Base-by-base conservation (phyloP, 1,284 basidiomycete genomes). In the Leccinum cinnamomeum region DNA sequence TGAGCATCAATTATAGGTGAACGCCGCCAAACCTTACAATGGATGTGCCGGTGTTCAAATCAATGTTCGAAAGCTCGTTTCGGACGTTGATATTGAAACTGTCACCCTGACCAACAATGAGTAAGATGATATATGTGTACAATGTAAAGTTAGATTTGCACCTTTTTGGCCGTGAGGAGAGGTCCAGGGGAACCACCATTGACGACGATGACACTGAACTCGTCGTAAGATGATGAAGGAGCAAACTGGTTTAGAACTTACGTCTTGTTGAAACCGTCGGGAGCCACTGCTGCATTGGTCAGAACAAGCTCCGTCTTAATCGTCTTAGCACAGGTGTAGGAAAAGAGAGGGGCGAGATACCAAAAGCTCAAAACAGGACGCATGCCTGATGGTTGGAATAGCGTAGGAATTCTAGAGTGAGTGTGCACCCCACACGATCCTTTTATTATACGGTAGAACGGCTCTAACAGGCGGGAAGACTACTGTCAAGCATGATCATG, bases 81-180 rank as follows among this genome's bases (percentile, higher is more conserved):
- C 23, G 53, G 39, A 78, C 76, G 3, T 70, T 62, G 51, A 72
- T 70, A 20, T 67, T 37, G 41, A 72, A 35, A 4, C 33, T 48
- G 30, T 75, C 71, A 10, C 72, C 69, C 71, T 72, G 76, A 56
- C 59, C 75, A 78, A 28, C 72, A 63, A 12, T 76, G 2, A 69
- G 63, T 67, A 73, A 78, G 3, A 64, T 64, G 50, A 72, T 60
- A 7, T 2, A 10, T 5, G 25, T 7, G 63, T 7, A 75, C 69
- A 37, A 69, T 63, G 37, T 77, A 76, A 0, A 78, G 28, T 7
- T 14, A 18, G 74, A 55, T 75, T 78, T 61, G 1, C 50, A 75
- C 71, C 64, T 70, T 74, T 12, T 64, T 58, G 2, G 72, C 73
- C 18, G 54, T 20, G 30, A 76, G 63, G 39, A 68, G 53, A 1